Evolutionary conservation across 495 filamentous ascomycete genomes (phyloP), one percentile per base, ranked within the genome.

Genomic region (Hyaloscypha variabilis): DNA sequence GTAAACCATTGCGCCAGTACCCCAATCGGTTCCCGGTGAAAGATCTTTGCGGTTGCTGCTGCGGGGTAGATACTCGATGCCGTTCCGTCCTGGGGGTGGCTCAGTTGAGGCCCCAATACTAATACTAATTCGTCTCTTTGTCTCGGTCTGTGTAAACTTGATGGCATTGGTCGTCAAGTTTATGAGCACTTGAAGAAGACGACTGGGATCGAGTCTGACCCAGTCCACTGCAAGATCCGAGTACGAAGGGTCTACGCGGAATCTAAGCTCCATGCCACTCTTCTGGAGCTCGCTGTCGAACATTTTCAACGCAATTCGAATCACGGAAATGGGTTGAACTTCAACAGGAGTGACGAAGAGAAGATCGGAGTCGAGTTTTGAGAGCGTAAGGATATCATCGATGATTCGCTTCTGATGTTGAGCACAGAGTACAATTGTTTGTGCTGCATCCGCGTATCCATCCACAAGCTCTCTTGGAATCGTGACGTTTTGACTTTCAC

Each of bases 391-490:
- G 36, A 95, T 88, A 72, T 69, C 67, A 49, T 94, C 89, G 1
- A 94, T 88, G 56, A 85, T 85, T 14, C 88, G 82, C 74, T 91
- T 92, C 71, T 95, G 91, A 72, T 95, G 92, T 60, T 85, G 85
- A 14, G 91, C 87, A 70, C 92, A 96, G 6, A 94, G 83, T 14
- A 83, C 85, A 65, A 97, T 95, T 26, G 90, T 95, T 64, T 91
- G 88, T 10, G 91, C 86, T 0, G 92, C 89, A 72, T 94, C 88
- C 23, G 90, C 78, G 67, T 83, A 87, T 58, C 81, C 82, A 28
- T 83, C 78, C 2, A 90, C 50, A 30, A 75, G 72, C 49, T 61
- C 66, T 46, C 60, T 69, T 11, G 63, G 52, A 6, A 39, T 59
- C 1, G 31, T 49, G 39, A 49, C 28, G n/a, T 62, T 61, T 24